These are phyloP conservation scores for Grosmannia penicillata DNA, from an alignment of 2,329 filamentous ascomycete genomes.

Conservation along the genomic window DNA sequence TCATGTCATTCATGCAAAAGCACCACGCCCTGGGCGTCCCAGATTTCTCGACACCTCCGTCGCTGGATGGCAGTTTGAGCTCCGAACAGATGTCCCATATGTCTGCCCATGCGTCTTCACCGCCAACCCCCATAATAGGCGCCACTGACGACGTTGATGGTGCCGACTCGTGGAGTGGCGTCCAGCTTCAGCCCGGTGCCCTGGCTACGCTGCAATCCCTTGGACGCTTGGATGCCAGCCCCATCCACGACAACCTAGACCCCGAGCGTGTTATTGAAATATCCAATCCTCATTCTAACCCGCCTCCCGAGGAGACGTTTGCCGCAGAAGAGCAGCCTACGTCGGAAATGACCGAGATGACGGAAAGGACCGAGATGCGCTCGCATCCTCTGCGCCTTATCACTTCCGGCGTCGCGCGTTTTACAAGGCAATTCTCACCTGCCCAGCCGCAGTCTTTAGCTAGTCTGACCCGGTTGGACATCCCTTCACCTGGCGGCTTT, in stretches of 20 bases:
- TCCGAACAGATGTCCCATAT: conserved; percentile 65
- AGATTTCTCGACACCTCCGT: conserved; percentile 66
- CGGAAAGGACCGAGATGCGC: conserved; percentile 36
- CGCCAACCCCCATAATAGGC: conserved; percentile 64
- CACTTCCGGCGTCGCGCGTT: conserved; percentile 22
- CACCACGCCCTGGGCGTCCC: conserved; percentile 53
- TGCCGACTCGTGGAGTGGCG: conserved; percentile 48
- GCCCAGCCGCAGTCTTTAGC: conserved; percentile 46
- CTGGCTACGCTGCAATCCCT: conserved; percentile 68
- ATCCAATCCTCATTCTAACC: conserved; percentile 15
- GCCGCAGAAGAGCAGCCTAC: no score
- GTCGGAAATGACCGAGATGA: no score
- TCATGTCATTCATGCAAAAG: conserved; percentile 54
- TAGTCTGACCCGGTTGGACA: conserved; percentile 67
- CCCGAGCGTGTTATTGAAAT: conserved; percentile 40
- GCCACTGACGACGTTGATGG: conserved; percentile 36
- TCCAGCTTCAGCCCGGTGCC: conserved; percentile 65
- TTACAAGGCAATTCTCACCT: conserved; percentile 23
- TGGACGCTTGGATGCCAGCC: conserved; percentile 38
- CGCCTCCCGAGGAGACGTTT: conserved; percentile 8
- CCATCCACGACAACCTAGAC: conserved; percentile 42
- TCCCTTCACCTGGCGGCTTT: conserved; percentile 84
- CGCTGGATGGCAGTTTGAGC: conserved; percentile 73
- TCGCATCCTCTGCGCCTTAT: conserved; percentile 36
- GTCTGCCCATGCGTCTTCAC: conserved; percentile 53